Conservation (phyloP, 331 rosid genomes). For the Spiraea crenata region DNA sequence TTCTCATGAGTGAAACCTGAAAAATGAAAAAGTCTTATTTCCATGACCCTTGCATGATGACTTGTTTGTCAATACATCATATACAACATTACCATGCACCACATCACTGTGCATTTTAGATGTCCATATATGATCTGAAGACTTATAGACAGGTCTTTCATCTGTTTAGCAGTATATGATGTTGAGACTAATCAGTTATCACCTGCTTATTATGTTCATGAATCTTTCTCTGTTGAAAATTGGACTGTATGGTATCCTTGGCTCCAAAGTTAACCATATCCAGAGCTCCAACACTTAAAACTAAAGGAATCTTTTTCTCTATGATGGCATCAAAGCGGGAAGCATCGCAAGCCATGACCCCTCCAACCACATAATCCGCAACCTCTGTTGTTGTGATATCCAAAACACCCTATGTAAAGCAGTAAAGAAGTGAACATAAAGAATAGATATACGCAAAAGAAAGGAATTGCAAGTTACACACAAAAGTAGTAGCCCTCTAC, state of each 20-base stretch:
- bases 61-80: background rate
- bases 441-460: background rate
- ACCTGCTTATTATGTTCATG: constrained; percentile 89
- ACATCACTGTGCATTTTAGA: background rate
- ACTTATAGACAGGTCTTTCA: background rate
- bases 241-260: constrained; percentile 63
- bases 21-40: constrained; percentile 18
- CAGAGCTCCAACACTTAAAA: constrained; percentile 81
- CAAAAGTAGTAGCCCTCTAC: background rate
- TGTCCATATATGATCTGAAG: background rate
- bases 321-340: constrained; percentile 72
- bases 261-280: constrained; percentile 95
- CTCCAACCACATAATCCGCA: constrained; percentile 77
- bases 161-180: background rate
- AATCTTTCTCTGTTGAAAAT: constrained; percentile 62
- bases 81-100: background rate
- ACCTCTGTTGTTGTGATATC: constrained; percentile 94
- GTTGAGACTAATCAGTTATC: constrained; percentile 40
- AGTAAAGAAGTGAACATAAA: constrained; percentile 9
- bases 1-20: constrained; percentile 86
- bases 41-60: background rate
- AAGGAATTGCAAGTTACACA: background rate
- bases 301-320: constrained; percentile 71
- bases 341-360: constrained; percentile 86
- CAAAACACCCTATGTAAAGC: constrained; percentile 62